Evolutionary conservation across 257 asterid species (phyloP).

Genomic region (Lycium barbarum): DNA sequence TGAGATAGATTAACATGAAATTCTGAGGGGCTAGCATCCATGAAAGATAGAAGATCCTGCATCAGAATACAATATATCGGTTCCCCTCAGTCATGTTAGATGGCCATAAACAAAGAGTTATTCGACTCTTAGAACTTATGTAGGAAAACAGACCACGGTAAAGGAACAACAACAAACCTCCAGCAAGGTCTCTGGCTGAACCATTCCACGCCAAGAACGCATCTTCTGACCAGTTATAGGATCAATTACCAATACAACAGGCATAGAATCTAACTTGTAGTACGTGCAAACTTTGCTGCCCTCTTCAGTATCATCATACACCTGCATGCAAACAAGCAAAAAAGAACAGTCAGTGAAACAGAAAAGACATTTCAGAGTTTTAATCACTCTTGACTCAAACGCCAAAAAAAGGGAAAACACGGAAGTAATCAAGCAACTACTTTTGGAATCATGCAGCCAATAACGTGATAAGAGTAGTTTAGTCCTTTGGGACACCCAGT

Average conservation of each 20-base stretch:
- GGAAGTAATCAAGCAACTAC: neutral
- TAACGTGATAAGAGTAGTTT: neutral
- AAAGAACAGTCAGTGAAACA: conserved; percentile 24
- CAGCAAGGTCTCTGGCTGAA: conserved; percentile 86
- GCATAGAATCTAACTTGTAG: conserved; percentile 80
- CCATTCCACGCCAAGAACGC: conserved; percentile 95
- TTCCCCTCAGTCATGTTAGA: neutral
- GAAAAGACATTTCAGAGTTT: neutral
- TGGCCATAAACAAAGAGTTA: neutral
- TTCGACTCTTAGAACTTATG: conserved; percentile 10
- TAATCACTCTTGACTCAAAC: neutral
- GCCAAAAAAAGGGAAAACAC: neutral
- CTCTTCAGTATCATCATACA: conserved; percentile 88
- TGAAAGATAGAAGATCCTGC: conserved; percentile 85
- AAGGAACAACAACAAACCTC: conserved; percentile 59
- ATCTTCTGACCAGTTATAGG: conserved; percentile 96
- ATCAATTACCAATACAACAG: conserved; percentile 82
- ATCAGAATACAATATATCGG: conserved; percentile 29
- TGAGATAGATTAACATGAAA: conserved; percentile 68
- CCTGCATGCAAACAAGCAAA: conserved; percentile 50
- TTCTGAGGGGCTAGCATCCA: conserved; percentile 92
- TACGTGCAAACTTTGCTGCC: conserved; percentile 96
- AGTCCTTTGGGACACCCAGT: neutral
- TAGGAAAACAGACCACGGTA: conserved; percentile 5
- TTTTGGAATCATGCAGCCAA: conserved; percentile 9